Conservation (phyloP, 345 rosid species). For the Brassica juncea region DNA sequence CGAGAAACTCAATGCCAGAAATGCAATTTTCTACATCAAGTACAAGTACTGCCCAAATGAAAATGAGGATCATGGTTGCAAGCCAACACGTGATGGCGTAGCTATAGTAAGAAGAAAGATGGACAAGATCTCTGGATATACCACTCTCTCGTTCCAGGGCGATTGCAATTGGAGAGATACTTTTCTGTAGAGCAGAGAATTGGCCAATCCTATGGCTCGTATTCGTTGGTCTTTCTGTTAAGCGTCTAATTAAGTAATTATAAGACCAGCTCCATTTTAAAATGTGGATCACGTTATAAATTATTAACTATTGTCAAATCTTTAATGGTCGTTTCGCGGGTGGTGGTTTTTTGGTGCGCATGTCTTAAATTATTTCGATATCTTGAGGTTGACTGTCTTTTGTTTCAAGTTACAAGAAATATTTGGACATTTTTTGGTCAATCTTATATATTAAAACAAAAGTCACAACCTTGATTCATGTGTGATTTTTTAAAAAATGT, state of each 20-base stretch:
- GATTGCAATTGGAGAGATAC: neutral
- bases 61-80: neutral
- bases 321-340: neutral
- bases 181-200: neutral
- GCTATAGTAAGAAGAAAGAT: neutral
- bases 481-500: too few species aligned
- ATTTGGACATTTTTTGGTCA: too few species aligned
- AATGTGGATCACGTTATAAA: neutral
- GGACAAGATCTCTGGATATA: neutral
- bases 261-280: neutral
- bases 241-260: too few species aligned
- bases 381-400: too few species aligned
- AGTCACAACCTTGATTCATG: too few species aligned
- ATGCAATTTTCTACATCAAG: constrained; percentile 7
- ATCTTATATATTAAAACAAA: too few species aligned
- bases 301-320: neutral
- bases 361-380: too few species aligned
- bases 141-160: neutral
- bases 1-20: neutral
- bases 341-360: too few species aligned
- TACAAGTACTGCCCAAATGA: constrained; percentile 16
- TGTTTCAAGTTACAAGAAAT: too few species aligned
- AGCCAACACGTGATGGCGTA: neutral
- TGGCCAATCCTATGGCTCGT: neutral
- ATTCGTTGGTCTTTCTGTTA: neutral